Evolutionary conservation across 177 flowering plant genomes (phyloP).

Genomic region (Tripterygium wilfordii): DNA sequence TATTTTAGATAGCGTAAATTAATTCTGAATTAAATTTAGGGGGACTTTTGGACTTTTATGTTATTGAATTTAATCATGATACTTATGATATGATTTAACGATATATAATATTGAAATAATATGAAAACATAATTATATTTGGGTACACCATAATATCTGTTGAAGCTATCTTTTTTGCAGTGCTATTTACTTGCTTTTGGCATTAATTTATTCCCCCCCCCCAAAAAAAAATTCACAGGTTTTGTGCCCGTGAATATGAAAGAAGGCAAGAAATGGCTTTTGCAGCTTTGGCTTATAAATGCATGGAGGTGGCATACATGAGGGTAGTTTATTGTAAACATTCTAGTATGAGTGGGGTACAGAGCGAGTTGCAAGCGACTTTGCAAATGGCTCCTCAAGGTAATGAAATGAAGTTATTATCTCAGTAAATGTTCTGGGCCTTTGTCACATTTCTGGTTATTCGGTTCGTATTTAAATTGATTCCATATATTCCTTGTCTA

Average conservation of each 20-base stretch:
- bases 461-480: not conserved
- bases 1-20: no score
- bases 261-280: conserved; percentile 39
- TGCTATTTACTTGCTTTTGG: not conserved
- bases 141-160: no score
- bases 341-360: conserved; percentile 32
- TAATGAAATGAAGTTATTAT: conserved; percentile 16
- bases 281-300: conserved; percentile 75
- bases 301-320: conserved; percentile 81
- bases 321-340: conserved; percentile 50
- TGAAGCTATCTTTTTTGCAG: not conserved
- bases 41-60: no score
- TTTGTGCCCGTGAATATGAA: conserved; percentile 52
- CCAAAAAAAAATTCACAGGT: conserved; percentile 28
- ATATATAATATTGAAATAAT: no score
- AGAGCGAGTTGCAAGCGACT: conserved; percentile 54
- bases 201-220: not conserved
- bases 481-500: no score
- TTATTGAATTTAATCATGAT: no score
- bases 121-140: no score
- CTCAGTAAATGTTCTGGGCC: not conserved
- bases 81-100: no score
- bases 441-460: not conserved
- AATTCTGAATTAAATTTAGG: no score
- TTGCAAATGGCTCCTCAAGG: conserved; percentile 52